Conservation (phyloP, 2,329 filamentous ascomycete genomes). For the Xylaria multiplex region DNA sequence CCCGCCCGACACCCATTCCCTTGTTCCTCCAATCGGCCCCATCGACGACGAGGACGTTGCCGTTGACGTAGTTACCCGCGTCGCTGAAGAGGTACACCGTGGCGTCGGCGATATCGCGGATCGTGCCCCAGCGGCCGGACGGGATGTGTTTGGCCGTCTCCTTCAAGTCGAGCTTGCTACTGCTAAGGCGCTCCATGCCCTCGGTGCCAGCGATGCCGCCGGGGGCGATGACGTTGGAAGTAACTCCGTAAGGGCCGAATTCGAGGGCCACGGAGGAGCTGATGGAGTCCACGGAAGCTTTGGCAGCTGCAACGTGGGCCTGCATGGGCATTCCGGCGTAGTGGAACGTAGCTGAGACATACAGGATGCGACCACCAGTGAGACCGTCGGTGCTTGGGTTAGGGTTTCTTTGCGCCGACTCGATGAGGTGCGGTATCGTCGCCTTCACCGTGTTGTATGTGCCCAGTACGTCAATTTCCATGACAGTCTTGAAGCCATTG, state of each 20-base stretch:
- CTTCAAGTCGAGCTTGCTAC: constrained; percentile 50
- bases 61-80: constrained; percentile 86
- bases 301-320: constrained; percentile 89
- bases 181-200: constrained; percentile 73
- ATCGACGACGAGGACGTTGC: constrained; percentile 80
- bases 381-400: constrained; percentile 68
- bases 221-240: constrained; percentile 87
- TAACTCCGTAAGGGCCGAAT: constrained; percentile 87
- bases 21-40: constrained; percentile 67
- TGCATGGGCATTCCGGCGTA: constrained; percentile 88
- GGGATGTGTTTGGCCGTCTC: constrained; percentile 66
- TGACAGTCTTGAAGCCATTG: constrained; percentile 94
- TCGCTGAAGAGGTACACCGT: constrained; percentile 91
- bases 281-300: constrained; percentile 89
- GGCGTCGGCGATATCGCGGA: constrained; percentile 91
- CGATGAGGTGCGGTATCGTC: constrained; percentile 81
- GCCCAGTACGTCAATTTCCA: constrained; percentile 94
- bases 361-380: constrained; percentile 86
- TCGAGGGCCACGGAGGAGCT: constrained; percentile 84
- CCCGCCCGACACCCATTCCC: constrained; percentile 58
- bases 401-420: constrained; percentile 74
- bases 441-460: constrained; percentile 96
- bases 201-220: constrained; percentile 89
- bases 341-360: constrained; percentile 90
- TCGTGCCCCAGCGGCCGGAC: constrained; percentile 77